Evolutionary conservation across 2,329 filamentous ascomycete species (phyloP).

Genomic region (Anisogramma anomala): DNA sequence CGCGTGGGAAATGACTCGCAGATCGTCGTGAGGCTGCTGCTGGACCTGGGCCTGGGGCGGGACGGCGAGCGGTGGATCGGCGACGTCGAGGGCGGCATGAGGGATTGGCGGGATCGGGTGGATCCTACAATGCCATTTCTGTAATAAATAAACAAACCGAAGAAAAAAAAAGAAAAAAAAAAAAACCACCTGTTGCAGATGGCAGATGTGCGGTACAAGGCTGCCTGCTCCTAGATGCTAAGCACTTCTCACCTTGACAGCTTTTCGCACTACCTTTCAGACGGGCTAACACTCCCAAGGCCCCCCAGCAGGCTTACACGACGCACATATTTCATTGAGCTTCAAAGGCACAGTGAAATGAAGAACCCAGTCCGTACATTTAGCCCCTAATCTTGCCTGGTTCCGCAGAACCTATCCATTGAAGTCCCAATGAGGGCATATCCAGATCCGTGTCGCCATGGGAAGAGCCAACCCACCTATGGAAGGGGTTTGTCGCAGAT

Average conservation of each 20-base stretch:
- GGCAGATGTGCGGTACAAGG: too few species aligned
- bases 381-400: background rate
- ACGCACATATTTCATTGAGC: background rate
- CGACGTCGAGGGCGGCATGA: slow-evolving; percentile 61
- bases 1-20: slow-evolving; percentile 72
- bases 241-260: too few species aligned
- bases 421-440: background rate
- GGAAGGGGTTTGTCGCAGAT: background rate
- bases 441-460: background rate
- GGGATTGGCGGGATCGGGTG: slow-evolving; percentile 59
- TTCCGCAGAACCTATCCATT: background rate
- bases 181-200: too few species aligned
- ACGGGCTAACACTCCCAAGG: too few species aligned
- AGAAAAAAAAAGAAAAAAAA: too few species aligned
- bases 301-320: background rate
- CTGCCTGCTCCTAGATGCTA: too few species aligned
- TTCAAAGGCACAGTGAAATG: background rate
- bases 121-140: slow-evolving; percentile 47
- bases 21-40: slow-evolving; percentile 52
- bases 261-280: too few species aligned
- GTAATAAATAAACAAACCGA: too few species aligned
- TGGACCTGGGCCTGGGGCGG: slow-evolving; percentile 45
- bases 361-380: background rate
- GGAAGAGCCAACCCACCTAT: background rate
- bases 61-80: slow-evolving; percentile 47